phyloP scores from a whole-genome alignment of 2,329 filamentous ascomycete species.

The Myotisia sp. region DNA sequence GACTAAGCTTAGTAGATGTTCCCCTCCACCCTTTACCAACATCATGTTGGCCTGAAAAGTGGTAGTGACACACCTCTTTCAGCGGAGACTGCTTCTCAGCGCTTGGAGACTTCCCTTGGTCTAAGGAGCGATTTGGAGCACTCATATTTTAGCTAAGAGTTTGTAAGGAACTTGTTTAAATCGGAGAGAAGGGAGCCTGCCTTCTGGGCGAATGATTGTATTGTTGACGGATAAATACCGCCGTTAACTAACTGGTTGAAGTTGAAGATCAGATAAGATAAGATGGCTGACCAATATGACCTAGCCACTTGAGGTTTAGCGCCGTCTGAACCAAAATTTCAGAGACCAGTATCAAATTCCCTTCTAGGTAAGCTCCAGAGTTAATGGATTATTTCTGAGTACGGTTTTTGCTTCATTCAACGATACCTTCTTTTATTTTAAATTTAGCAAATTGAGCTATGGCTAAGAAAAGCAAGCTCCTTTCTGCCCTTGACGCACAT shows the following conservation, averaged over 20 bases:
- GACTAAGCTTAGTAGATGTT: too few relatives aligned
- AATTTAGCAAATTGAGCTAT: constrained; percentile 21
- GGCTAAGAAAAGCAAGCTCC: constrained; percentile 44
- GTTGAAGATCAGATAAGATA: constrained; percentile 6
- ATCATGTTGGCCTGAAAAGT: too few relatives aligned
- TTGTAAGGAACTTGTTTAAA: too few relatives aligned
- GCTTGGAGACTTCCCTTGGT: not conserved
- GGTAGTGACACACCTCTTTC: not conserved
- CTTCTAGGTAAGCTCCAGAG: not conserved
- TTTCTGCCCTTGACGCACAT: constrained; percentile 43
- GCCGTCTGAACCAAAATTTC: constrained; percentile 6
- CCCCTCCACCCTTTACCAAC: too few relatives aligned
- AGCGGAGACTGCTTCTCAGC: not conserved
- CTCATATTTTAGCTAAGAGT: too few relatives aligned
- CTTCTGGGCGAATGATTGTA: too few relatives aligned
- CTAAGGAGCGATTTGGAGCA: constrained; percentile 1
- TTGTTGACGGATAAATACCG: too few relatives aligned
- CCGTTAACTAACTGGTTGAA: not conserved
- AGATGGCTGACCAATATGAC: constrained; percentile 1
- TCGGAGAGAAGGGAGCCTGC: too few relatives aligned
- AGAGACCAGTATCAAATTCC: constrained; percentile 4
- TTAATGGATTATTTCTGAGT: not conserved
- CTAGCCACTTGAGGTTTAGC: constrained; percentile 4
- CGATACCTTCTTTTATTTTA: not conserved
- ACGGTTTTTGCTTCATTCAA: not conserved